Base-by-base conservation (phyloP, 768 basidiomycete species). In the Mycena amicta region DNA sequence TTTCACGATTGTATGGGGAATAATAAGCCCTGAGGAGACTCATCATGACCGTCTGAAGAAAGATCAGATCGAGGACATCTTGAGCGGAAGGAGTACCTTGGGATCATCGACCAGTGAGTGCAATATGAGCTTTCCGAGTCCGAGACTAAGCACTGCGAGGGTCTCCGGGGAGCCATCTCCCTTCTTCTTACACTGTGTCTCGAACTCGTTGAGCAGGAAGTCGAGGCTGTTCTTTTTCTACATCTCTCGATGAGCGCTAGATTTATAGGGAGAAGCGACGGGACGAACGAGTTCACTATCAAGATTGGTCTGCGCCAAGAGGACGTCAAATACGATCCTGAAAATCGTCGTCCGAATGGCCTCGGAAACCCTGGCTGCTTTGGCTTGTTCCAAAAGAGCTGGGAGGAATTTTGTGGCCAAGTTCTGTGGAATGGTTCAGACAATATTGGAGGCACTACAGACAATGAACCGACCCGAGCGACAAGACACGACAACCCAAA, bases 51-150 rank as follows among this genome's bases (percentile, higher is more conserved):
- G 68, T 71, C 80, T 80, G 50, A 81, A 85, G 39, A 23, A 23
- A 2, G 30, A 3, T 31, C 22, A 53, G n/a, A 37, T 20, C 16
- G 18, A 37, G 13, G 11, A 33, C n/a, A 20, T 8, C 33, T 8
- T 8, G 18, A 37, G 18, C 8, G 8, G 33, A 60, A 52, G 15
- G 66, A 85, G 43, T 64, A 92, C 95, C 51, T 80, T 75, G 27
- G 87, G 81, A 57, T 95, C 89, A 1, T 82, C 77, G 56, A 95
- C 77, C 78, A 91, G 85, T 0, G 90, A 90, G 0, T 87, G 77
- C 5, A 95, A 75, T 67, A 93, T 81, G 25, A 98, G 80, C 72
- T 98, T 98, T n/a, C 93, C 80, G 3, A 93, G 77, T 0, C 95
- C 95, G 27, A 90, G 77, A 59, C 87, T 88, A 13, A 93, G 75